phyloP scores from a whole-genome alignment of 2,329 filamentous ascomycete genomes.

The Teratosphaeria gauchensis region DNA sequence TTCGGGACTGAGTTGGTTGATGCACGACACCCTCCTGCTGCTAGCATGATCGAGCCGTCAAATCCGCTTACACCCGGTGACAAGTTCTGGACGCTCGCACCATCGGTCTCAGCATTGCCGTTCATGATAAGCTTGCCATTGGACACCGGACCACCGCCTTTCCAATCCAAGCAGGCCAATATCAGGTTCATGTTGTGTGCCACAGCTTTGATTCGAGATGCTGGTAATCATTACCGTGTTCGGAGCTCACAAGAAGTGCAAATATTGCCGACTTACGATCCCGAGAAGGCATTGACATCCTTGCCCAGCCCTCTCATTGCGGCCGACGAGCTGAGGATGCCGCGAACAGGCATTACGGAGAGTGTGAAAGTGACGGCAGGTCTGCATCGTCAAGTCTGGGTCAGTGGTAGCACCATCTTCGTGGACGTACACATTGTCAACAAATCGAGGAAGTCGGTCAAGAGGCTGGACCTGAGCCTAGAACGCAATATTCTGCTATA shows the following conservation, averaged over 20 bases:
- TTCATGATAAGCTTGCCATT: constrained; percentile 46
- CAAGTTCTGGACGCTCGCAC: constrained; percentile 40
- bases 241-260: constrained; percentile 41
- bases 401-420: constrained; percentile 46
- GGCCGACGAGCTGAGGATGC: constrained; percentile 37
- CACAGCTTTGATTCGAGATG: constrained; percentile 39
- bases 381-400: constrained; percentile 49
- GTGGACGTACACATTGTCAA: constrained; percentile 45
- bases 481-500: constrained; percentile 44
- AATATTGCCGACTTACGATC: constrained; percentile 46
- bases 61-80: constrained; percentile 28
- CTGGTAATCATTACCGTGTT: constrained; percentile 40
- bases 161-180: constrained; percentile 41
- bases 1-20: constrained; percentile 44
- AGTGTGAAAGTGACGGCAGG: constrained; percentile 42
- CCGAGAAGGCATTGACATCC: constrained; percentile 46
- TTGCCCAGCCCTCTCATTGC: constrained; percentile 43
- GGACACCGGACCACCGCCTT: constrained; percentile 46
- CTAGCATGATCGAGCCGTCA: constrained; percentile 39
- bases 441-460: constrained; percentile 39
- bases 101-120: constrained; percentile 38
- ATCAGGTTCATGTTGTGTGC: constrained; percentile 43
- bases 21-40: constrained; percentile 40
- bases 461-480: constrained; percentile 42
- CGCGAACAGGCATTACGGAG: constrained; percentile 33